phyloP scores from a whole-genome alignment of 176 grass and related monocot species.

The Oryza longistaminata region DNA sequence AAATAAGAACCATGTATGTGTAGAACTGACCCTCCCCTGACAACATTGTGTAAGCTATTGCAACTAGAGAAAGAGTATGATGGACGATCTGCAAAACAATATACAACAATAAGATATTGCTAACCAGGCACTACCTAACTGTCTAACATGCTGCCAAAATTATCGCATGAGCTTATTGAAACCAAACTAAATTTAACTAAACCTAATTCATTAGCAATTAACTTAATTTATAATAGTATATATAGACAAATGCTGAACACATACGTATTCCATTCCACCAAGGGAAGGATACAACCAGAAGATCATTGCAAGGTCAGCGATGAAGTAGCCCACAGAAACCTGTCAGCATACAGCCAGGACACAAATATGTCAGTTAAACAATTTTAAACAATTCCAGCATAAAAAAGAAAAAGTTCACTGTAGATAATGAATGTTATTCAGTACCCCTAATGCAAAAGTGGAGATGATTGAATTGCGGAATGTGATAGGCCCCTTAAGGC shows the following conservation, averaged over 20 bases:
- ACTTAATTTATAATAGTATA: background rate
- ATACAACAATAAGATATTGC: slow-evolving; percentile 27
- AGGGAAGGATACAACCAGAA: slow-evolving; percentile 91
- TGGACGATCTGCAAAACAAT: slow-evolving; percentile 77
- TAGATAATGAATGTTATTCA: slow-evolving; percentile 21
- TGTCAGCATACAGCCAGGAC: slow-evolving; percentile 45
- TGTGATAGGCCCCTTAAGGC: slow-evolving; percentile 57
- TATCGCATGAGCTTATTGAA: background rate
- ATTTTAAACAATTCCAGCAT: slow-evolving; percentile 27
- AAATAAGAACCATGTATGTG: slow-evolving; percentile 87
- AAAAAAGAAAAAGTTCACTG: slow-evolving; percentile 3
- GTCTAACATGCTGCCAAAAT: background rate
- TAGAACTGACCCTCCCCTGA: slow-evolving; percentile 90
- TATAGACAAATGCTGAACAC: slow-evolving; percentile 32
- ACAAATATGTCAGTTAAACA: slow-evolving; percentile 26
- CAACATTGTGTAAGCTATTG: slow-evolving; percentile 87
- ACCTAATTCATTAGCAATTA: slow-evolving; percentile 20
- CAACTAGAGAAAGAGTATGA: slow-evolving; percentile 74
- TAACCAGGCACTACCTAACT: slow-evolving; percentile 12
- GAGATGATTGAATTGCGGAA: slow-evolving; percentile 77
- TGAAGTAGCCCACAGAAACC: slow-evolving; percentile 95
- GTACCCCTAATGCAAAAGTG: slow-evolving; percentile 80
- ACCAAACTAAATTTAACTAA: slow-evolving; percentile 9
- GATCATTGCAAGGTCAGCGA: slow-evolving; percentile 89
- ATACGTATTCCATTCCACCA: slow-evolving; percentile 98